These are phyloP conservation scores for Cymbopogon citratus DNA, from an alignment of 176 grass and related monocot species.

Conservation along the genomic window DNA sequence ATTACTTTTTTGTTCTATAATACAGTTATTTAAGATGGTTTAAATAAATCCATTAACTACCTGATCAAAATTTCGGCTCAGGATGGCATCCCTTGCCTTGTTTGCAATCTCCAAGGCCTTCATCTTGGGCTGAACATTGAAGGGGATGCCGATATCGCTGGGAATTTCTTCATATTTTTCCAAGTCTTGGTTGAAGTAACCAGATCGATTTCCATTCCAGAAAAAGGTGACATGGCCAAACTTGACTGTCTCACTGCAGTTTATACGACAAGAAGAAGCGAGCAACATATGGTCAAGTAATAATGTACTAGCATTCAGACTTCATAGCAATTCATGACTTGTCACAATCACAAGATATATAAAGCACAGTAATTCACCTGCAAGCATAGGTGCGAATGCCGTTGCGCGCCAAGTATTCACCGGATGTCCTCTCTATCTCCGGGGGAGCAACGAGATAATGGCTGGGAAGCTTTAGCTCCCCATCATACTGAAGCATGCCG, in stretches of 20 bases:
- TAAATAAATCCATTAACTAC: slow-evolving; percentile 27
- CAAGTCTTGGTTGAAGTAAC: slow-evolving; percentile 63
- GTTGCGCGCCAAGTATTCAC: slow-evolving; percentile 76
- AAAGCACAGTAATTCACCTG: slow-evolving; percentile 43
- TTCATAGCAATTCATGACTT: background rate
- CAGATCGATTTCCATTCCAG: slow-evolving; percentile 98
- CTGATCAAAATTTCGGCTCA: slow-evolving; percentile 79
- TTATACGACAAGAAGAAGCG: background rate
- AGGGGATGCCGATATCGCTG: slow-evolving; percentile 79
- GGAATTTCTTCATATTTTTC: slow-evolving; percentile 89
- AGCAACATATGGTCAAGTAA: background rate
- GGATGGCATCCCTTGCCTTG: slow-evolving; percentile 71
- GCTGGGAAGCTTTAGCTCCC: slow-evolving; percentile 73
- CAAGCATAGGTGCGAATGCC: slow-evolving; percentile 75
- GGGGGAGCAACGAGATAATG: slow-evolving; percentile 84
- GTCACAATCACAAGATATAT: background rate
- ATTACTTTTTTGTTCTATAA: background rate
- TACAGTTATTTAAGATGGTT: background rate
- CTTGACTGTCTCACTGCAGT: slow-evolving; percentile 80
- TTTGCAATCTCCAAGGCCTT: slow-evolving; percentile 87
- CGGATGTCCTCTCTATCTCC: slow-evolving; percentile 78
- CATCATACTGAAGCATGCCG: slow-evolving; percentile 89
- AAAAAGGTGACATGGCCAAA: slow-evolving; percentile 98
- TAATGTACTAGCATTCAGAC: background rate
- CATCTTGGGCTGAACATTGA: slow-evolving; percentile 79